phyloP scores from a whole-genome alignment of 2,329 filamentous ascomycete species.

The Didymella glomerata region DNA sequence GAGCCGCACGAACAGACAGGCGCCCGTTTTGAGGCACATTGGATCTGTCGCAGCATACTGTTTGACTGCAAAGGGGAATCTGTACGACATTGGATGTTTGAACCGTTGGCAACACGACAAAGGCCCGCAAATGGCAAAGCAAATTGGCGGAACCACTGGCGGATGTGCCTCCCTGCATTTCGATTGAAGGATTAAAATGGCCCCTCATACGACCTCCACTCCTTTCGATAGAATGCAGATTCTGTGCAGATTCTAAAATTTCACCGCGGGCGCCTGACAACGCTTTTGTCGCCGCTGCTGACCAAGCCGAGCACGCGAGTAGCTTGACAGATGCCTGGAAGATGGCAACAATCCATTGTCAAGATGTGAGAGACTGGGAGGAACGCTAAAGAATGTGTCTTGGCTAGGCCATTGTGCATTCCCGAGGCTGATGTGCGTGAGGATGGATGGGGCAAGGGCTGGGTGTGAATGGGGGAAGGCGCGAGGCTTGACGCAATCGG shows the following conservation, averaged over 20 bases:
- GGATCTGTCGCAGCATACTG: background rate
- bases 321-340: background rate
- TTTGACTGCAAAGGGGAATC: conserved; percentile 1
- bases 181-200: conserved; percentile 5
- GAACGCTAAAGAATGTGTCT: background rate
- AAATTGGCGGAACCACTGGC: conserved; percentile 10
- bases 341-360: background rate
- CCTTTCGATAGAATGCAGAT: background rate
- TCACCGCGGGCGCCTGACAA: background rate
- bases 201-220: conserved; percentile 3
- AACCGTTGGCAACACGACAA: conserved; percentile 5
- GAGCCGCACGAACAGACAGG: background rate
- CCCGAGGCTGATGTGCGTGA: conserved; percentile 2
- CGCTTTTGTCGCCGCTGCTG: background rate
- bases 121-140: conserved; percentile 6
- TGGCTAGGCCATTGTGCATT: conserved; percentile 6
- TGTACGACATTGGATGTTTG: conserved; percentile 5
- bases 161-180: conserved; percentile 11
- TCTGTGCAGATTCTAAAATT: conserved; percentile 1
- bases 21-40: background rate
- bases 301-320: conserved; percentile 2
- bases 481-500: conserved; percentile 21
- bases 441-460: conserved; percentile 9
- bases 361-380: background rate
- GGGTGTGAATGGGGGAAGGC: conserved; percentile 9